These are phyloP conservation scores for Cordyceps pruinosa DNA, from an alignment of 2,329 filamentous ascomycete species.

Conservation along the genomic window DNA sequence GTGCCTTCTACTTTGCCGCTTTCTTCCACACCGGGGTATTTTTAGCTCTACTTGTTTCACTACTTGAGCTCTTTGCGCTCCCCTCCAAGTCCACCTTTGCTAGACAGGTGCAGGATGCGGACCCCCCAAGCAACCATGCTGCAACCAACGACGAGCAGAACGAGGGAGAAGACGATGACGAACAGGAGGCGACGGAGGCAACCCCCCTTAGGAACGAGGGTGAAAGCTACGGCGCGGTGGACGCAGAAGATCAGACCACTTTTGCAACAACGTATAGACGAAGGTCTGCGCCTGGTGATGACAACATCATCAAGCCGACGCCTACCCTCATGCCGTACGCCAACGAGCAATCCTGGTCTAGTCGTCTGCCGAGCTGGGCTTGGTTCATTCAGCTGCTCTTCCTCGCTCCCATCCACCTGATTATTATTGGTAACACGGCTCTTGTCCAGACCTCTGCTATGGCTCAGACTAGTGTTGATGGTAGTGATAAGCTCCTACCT, in stretches of 20 bases:
- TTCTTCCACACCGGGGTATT: conserved; percentile 74
- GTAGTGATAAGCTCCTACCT: conserved; percentile 62
- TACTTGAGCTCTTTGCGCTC: conserved; percentile 74
- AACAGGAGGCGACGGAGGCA: conserved; percentile 38
- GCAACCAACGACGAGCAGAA: background rate
- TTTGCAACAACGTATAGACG: conserved; percentile 51
- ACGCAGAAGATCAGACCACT: conserved; percentile 37
- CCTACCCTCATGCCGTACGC: conserved; percentile 42
- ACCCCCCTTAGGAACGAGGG: conserved; percentile 44
- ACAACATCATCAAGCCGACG: conserved; percentile 26
- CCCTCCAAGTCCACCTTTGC: conserved; percentile 65
- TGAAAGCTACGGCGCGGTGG: conserved; percentile 23
- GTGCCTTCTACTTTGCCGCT: conserved; percentile 71
- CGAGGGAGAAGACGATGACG: conserved; percentile 14
- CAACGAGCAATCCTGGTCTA: conserved; percentile 81
- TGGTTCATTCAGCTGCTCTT: conserved; percentile 85
- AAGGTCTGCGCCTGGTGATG: conserved; percentile 30
- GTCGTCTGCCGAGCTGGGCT: conserved; percentile 68
- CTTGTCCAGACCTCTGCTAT: conserved; percentile 66
- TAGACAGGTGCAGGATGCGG: conserved; percentile 44
- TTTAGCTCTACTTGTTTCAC: conserved; percentile 64
- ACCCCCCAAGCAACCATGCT: conserved; percentile 4
- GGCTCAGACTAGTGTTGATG: conserved; percentile 78
- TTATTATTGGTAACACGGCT: conserved; percentile 69
- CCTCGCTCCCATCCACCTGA: conserved; percentile 68